phyloP scores from a whole-genome alignment of 2,329 filamentous ascomycete species.

The Fusarium lateritium region DNA sequence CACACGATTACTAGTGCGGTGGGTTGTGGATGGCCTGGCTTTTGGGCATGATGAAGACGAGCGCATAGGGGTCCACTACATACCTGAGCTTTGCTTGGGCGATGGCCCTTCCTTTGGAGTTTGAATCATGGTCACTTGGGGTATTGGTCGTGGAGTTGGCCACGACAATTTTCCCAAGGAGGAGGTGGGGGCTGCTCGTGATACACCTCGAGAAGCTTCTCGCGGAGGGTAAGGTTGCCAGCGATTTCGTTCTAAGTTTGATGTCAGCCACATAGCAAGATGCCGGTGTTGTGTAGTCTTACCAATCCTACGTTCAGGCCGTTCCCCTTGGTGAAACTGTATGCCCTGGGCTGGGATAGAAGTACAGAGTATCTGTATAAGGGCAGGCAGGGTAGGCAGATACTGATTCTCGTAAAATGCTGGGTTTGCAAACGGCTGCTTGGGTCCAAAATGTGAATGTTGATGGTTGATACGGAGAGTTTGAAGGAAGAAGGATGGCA shows the following conservation, averaged over 20 bases:
- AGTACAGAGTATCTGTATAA: not conserved
- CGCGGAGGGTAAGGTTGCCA: not conserved
- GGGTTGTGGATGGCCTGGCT: too few species aligned
- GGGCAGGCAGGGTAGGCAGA: not conserved
- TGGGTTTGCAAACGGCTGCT: constrained; percentile 15
- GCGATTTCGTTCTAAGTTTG: not conserved
- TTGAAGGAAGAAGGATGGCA: not conserved
- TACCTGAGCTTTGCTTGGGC: not conserved
- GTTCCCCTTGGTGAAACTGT: not conserved
- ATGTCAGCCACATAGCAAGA: not conserved
- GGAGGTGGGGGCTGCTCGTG: not conserved
- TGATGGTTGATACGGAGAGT: not conserved
- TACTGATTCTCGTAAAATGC: constrained; percentile 23
- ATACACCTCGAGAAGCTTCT: not conserved
- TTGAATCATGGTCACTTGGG: not conserved
- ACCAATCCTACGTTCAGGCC: not conserved
- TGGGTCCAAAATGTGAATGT: constrained; percentile 18
- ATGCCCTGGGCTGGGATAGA: not conserved
- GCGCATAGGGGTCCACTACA: constrained; percentile 6
- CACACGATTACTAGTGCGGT: not conserved
- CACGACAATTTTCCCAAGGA: too few species aligned
- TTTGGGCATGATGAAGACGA: not conserved
- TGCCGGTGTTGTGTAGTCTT: not conserved
- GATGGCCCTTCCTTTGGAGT: not conserved
- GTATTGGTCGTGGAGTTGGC: not conserved